Evolutionary conservation across 1,284 basidiomycete genomes (phyloP).

Genomic region (Sporisorium iseilematis-ciliati): DNA sequence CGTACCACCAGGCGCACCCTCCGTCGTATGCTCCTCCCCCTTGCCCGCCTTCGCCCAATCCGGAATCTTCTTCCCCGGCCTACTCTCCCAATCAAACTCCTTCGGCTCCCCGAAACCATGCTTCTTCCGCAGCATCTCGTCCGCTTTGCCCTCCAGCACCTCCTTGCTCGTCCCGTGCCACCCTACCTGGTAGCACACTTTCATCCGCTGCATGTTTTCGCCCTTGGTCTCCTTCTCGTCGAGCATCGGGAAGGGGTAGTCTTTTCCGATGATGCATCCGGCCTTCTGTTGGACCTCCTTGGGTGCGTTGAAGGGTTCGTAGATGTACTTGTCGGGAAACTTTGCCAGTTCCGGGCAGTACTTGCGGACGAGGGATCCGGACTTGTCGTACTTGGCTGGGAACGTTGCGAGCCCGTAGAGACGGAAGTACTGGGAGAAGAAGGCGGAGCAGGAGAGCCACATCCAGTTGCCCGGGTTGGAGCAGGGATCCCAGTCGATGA

Average conservation of each 20-base stretch:
- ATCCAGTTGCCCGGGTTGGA: constrained; percentile 73
- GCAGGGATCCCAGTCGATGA: constrained; percentile 72
- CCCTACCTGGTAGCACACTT: constrained; percentile 51
- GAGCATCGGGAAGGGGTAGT: constrained; percentile 61
- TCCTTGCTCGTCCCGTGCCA: constrained; percentile 55
- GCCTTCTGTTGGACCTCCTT: constrained; percentile 60
- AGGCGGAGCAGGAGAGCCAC: constrained; percentile 73
- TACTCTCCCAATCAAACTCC: constrained; percentile 37
- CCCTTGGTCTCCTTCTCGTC: constrained; percentile 63
- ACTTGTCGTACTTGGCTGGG: constrained; percentile 72
- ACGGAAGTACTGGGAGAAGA: constrained; percentile 70
- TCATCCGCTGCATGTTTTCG: constrained; percentile 52
- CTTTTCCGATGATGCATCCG: constrained; percentile 60
- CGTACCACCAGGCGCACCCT: constrained; percentile 18
- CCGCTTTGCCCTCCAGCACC: constrained; percentile 58
- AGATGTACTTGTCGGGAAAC: constrained; percentile 64
- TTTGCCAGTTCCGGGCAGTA: constrained; percentile 71
- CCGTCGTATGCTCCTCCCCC: constrained; percentile 28
- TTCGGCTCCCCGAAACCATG: constrained; percentile 51
- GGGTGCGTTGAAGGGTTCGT: constrained; percentile 59
- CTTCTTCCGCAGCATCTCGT: constrained; percentile 53
- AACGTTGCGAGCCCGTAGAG: constrained; percentile 72
- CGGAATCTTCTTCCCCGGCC: constrained; percentile 48
- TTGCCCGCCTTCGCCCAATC: constrained; percentile 57
- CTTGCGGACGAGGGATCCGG: constrained; percentile 71